These are phyloP conservation scores for Linum tenue DNA, from an alignment of 345 rosid species.

Conservation along the genomic window DNA sequence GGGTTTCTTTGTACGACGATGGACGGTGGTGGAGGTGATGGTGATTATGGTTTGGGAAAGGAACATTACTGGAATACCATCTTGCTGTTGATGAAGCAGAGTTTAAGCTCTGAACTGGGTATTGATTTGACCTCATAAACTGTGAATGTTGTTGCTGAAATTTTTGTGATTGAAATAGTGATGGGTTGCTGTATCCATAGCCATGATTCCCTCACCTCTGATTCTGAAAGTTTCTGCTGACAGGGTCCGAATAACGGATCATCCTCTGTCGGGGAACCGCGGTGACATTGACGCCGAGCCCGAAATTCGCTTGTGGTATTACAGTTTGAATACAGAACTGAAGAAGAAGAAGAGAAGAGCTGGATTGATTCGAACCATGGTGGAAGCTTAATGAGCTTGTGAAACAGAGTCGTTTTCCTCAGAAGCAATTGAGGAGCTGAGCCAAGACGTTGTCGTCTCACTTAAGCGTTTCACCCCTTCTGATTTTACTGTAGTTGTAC, in stretches of 20 bases:
- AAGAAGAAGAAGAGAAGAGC: too few species aligned
- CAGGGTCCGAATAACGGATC: conserved; percentile 20
- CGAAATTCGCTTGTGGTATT: conserved; percentile 23
- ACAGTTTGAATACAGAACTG: too few species aligned
- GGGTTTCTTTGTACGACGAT: conserved; percentile 21
- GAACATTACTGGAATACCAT: conserved; percentile 21
- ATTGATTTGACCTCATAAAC: conserved; percentile 20
- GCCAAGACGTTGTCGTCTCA: too few species aligned
- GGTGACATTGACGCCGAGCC: conserved; percentile 3
- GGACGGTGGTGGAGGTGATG: conserved; percentile 25
- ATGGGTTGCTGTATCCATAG: not conserved
- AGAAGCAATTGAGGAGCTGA: too few species aligned
- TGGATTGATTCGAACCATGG: too few species aligned
- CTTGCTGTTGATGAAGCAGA: conserved; percentile 28
- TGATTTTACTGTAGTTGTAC: too few species aligned
- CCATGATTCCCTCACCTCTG: conserved; percentile 16
- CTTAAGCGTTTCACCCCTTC: too few species aligned
- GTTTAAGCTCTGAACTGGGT: too few species aligned
- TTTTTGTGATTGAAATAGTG: too few species aligned
- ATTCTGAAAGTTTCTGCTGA: conserved; percentile 18
- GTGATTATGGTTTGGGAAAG: conserved; percentile 19
- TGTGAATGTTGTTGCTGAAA: conserved; percentile 16
- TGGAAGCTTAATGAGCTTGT: too few species aligned
- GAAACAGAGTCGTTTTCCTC: too few species aligned
- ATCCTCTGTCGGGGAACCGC: conserved; percentile 19